These are phyloP conservation scores for Tagetes patula DNA, from an alignment of 129 eudicot genomes.

Conservation along the genomic window DNA sequence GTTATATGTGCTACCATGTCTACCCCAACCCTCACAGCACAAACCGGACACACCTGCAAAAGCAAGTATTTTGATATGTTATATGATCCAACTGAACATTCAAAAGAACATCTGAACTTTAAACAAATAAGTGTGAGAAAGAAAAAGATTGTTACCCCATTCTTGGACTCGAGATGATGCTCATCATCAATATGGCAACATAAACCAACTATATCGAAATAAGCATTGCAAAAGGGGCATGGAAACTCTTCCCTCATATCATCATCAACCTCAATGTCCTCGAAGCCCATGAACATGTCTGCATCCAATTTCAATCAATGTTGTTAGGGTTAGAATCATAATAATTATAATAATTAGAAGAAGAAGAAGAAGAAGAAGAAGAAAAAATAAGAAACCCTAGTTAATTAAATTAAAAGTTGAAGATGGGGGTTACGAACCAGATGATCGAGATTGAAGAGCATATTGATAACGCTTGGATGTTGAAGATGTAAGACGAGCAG, in stretches of 20 bases:
- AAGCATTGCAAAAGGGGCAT: slow-evolving; percentile 79
- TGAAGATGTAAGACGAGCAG: slow-evolving; percentile 66
- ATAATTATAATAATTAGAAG: background rate
- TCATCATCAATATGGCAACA: slow-evolving; percentile 98
- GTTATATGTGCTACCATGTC: slow-evolving; percentile 99
- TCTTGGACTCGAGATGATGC: slow-evolving; percentile 80
- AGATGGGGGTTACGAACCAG: slow-evolving; percentile 41
- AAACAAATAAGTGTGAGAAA: background rate
- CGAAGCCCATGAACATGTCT: slow-evolving; percentile 86
- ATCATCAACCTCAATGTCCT: slow-evolving; percentile 82
- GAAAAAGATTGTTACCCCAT: slow-evolving; percentile 63
- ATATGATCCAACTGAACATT: background rate
- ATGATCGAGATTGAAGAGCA: slow-evolving; percentile 84
- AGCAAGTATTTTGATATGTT: background rate
- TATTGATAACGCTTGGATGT: slow-evolving; percentile 80
- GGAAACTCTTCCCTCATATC: slow-evolving; percentile 84
- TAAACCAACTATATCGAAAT: slow-evolving; percentile 83
- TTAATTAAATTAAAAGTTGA: too few species aligned
- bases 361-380: background rate
- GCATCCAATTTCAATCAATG: slow-evolving; percentile 22
- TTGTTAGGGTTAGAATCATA: background rate
- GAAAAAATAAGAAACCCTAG: slow-evolving; percentile 13
- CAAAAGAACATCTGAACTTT: background rate
- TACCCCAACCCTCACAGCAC: slow-evolving; percentile 89
- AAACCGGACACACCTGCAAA: slow-evolving; percentile 94